Evolutionary conservation across 441 rosid genomes (phyloP).

Genomic region (Euphorbia schlechtendalii): DNA sequence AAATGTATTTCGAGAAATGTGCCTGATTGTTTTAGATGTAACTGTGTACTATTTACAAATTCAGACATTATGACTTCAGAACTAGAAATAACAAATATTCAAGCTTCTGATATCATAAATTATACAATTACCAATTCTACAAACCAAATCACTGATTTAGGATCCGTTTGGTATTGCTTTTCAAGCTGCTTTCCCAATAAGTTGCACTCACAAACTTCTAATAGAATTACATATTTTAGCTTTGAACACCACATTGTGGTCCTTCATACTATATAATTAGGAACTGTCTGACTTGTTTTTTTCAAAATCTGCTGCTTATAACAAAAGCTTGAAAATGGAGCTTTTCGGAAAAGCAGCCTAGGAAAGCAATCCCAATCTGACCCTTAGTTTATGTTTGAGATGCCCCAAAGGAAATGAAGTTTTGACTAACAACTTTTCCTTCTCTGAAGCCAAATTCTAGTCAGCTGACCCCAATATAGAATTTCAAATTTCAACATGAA

Average conservation of each 20-base stretch:
- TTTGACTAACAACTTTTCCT: not conserved
- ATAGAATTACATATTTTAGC: no score
- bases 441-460: not conserved
- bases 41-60: not conserved
- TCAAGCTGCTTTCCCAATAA: no score
- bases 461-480: not conserved
- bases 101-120: constrained; percentile 2
- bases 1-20: not conserved
- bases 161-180: no score
- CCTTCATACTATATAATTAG: no score
- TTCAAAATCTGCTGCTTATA: no score
- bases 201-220: no score
- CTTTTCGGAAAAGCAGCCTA: no score
- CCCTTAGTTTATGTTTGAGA: not conserved
- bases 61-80: not conserved
- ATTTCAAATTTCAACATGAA: not conserved
- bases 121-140: not conserved
- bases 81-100: not conserved
- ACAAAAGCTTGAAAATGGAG: no score
- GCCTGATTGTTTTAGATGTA: constrained; percentile 2
- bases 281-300: no score
- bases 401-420: not conserved
- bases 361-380: no score
- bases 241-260: no score
- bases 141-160: not conserved